A percentile compares a stretch with the other conserved stretches of the same genome.
Evolutionary conservation across 257 asterid genomes (phyloP).

Genomic region (Solanum corneliomulleri): DNA sequence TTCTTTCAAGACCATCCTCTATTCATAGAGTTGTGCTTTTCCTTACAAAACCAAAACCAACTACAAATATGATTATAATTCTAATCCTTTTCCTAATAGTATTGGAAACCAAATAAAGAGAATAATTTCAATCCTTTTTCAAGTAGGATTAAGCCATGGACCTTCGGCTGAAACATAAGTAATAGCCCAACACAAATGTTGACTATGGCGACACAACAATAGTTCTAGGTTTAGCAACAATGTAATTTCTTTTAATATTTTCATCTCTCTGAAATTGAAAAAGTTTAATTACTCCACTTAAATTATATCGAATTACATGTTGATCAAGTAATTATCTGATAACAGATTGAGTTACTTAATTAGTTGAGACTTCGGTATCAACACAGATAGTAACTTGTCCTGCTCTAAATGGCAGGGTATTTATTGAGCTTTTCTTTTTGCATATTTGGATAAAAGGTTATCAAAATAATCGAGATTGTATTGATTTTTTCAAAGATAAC

Average conservation of each 20-base stretch:
- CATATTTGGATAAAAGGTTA: background rate
- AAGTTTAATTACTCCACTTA: background rate
- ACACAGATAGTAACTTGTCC: background rate
- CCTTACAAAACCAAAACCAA: too few relatives aligned
- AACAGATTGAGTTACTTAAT: background rate
- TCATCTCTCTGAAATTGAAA: background rate
- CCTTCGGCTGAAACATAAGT: too few relatives aligned
- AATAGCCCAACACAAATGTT: background rate
- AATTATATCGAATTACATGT: background rate
- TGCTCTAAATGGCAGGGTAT: background rate
- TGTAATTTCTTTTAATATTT: too few relatives aligned
- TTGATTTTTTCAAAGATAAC: background rate
- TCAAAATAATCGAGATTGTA: background rate
- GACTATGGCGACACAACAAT: background rate
- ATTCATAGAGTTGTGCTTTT: too few relatives aligned
- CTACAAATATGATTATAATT: too few relatives aligned
- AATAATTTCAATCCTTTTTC: too few relatives aligned
- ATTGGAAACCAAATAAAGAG: too few relatives aligned
- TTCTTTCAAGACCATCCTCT: too few relatives aligned
- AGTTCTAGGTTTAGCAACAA: too few relatives aligned
- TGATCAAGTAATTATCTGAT: background rate
- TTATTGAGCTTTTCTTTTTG: background rate
- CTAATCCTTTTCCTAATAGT: fast-evolving
- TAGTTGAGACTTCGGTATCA: background rate
- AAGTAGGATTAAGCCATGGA: too few relatives aligned